These are phyloP conservation scores for Solanum medicagineum DNA, from an alignment of 257 asterid genomes.

Conservation along the genomic window DNA sequence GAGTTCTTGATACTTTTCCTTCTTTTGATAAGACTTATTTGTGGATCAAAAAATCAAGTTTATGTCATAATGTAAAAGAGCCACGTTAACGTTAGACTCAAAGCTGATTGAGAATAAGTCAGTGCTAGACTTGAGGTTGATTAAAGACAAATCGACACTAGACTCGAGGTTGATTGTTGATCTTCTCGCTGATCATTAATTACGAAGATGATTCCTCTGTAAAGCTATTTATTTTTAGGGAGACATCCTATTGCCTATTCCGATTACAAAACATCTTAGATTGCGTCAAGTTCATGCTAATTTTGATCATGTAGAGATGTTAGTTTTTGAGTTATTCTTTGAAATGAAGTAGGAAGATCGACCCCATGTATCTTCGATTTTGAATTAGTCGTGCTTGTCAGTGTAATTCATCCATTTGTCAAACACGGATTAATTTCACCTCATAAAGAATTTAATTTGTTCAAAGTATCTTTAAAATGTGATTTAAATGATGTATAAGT, in stretches of 20 bases:
- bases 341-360: not conserved
- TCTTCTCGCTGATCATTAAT: no score
- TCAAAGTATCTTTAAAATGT: not conserved
- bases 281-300: not conserved
- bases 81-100: not conserved
- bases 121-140: not conserved
- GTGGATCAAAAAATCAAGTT: not conserved
- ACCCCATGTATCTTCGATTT: not conserved
- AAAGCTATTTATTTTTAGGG: not conserved
- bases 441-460: not conserved
- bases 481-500: not conserved
- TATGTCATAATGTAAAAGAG: not conserved
- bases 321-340: not conserved
- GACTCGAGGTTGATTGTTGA: no score
- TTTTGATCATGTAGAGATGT: not conserved
- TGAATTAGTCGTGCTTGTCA: not conserved
- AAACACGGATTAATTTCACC: not conserved
- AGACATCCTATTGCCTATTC: not conserved
- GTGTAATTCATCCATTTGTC: not conserved
- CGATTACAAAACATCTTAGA: not conserved
- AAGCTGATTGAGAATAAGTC: not conserved
- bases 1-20: fast-evolving
- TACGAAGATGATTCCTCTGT: not conserved
- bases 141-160: no score
- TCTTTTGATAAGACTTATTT: not conserved